Evolutionary conservation across 78 protist genomes (phyloP), one percentile per base, ranked within the genome.

Genomic region (Isochrysis galbana): DNA sequence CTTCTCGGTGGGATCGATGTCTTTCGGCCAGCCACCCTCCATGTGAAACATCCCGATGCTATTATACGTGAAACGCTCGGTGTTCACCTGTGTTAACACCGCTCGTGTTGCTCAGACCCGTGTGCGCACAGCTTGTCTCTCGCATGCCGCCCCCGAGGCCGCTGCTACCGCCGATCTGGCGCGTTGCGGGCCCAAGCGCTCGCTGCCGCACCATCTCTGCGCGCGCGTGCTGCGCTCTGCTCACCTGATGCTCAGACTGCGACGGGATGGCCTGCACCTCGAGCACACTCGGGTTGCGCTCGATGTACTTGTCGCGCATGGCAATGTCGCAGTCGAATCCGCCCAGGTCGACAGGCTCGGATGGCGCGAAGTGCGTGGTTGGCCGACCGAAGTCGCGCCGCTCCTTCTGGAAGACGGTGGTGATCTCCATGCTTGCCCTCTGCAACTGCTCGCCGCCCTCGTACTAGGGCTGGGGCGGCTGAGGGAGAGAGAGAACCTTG

Each of bases 21-120:
- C 96, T 47, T 78, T 90, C 11, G 98, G 97, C 98, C 98, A 96
- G 47, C 98, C 98, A 34, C 98, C 98, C 46, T 96, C 98, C 0
- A 7, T 21, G 54, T 96, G 98, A 5, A 69, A 39, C 67, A 92
- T 87, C 19, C 98, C 97, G 10, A 32, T 1, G n/a, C 5, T 0
- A 5, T 14, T 1, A 14, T 38, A 23, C 38, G 21, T 41, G 39
- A 94, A 36, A n/a, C 84, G 72, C 74, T 94, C 95, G 2, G 97
- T 95, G 94, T 95, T 94, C 86, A 77, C 86, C 46, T 72, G 82
- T 4, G n/a, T n/a, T n/a, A n/a, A n/a, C n/a, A n/a, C n/a, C n/a
- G n/a, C n/a, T n/a, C n/a, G n/a, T n/a, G n/a, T n/a, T n/a, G n/a
- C n/a, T n/a, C n/a, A n/a, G n/a, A n/a, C n/a, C n/a, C n/a, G n/a